Conservation (phyloP, 768 basidiomycete species). For the Coprinopsis sp. region DNA sequence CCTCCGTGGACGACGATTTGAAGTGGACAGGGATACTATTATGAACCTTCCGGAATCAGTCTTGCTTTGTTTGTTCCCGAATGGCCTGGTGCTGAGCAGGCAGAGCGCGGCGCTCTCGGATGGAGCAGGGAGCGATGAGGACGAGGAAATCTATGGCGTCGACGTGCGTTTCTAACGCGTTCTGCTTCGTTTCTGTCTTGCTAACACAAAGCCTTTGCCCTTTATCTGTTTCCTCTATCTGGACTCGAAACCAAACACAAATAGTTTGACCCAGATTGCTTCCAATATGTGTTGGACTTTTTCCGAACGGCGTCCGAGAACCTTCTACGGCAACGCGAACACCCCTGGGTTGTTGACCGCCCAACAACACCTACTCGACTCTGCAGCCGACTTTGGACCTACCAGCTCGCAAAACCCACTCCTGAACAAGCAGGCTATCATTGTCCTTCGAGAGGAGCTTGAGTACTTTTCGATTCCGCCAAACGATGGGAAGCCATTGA, state of each 20-base stretch:
- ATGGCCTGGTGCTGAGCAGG: constrained; percentile 89
- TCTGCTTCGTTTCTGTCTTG: constrained; percentile 2
- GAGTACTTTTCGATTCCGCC: constrained; percentile 98
- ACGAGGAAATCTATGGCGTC: constrained; percentile 93
- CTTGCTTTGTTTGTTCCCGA: constrained; percentile 92
- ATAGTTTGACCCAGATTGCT: constrained; percentile 99
- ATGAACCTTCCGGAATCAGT: constrained; percentile 99
- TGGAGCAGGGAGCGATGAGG: constrained; percentile 61
- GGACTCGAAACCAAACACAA: not conserved
- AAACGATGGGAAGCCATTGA: constrained; percentile 51
- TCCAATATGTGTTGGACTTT: constrained; percentile 89
- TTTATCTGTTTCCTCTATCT: constrained; percentile 7
- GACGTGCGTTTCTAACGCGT: constrained; percentile 64
- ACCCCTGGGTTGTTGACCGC: constrained; percentile 71
- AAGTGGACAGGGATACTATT: constrained; percentile 94
- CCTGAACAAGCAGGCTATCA: constrained; percentile 94
- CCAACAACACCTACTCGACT: constrained; percentile 76
- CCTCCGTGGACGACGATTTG: constrained; percentile 85
- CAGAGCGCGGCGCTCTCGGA: constrained; percentile 75
- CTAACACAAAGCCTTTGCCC: too few species aligned
- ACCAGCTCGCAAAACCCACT: constrained; percentile 83
- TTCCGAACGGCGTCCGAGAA: constrained; percentile 83
- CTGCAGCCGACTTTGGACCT: constrained; percentile 57
- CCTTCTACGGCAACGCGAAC: constrained; percentile 83
- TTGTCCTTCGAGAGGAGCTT: constrained; percentile 94